Evolutionary conservation across 306 rosid genomes (phyloP), one percentile per base, ranked within the genome.

Genomic region (Cicer judaicum): DNA sequence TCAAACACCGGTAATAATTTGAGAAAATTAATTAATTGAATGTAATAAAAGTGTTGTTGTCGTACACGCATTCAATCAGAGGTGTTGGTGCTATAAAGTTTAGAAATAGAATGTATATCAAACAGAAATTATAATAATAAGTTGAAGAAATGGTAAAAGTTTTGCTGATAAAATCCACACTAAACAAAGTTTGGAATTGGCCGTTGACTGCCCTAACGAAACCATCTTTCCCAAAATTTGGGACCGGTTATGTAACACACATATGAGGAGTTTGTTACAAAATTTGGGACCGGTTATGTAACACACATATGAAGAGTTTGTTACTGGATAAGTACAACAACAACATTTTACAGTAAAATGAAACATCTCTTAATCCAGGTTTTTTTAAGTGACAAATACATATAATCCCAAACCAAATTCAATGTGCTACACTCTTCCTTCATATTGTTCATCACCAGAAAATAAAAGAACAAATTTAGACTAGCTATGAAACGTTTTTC

Each of bases 311-410:
- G 1, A 10, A 68, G 44, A 68, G 34, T 48, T 24, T 46, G 11
- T 44, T 42, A 54, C 50, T 14, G 48, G 55, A 24, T 54, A 74
- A 50, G 43, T 67, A 49, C 66, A 64, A 19, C 48, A 70, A 78
- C 70, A 43, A 84, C 61, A 81, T 68, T 85, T 70, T 65, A 85
- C 85, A 78, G 21, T 16, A 72, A 77, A 57, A 60, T 16, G 75
- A 77, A 57, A 60, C 36, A 41, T 52, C 66, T 75, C 57, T 24
- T 12, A 67, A 61, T 43, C 46, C 59, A 18, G 76, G 16, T 42
- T 59, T 44, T 46, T 44, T 67, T 73, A 80, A 47, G 71, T 53
- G 48, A 61, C 24, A 66, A 21, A 60, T 46, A 84, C 13, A 74
- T 43, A 74, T 29, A 62, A 74, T 69, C 65, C 56, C 66, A 78